A percentile compares a stretch with the other conserved stretches of the same genome.
Evolutionary conservation across 108 stramenopile species (phyloP).

Genomic region (Discostella stelligeroides): DNA sequence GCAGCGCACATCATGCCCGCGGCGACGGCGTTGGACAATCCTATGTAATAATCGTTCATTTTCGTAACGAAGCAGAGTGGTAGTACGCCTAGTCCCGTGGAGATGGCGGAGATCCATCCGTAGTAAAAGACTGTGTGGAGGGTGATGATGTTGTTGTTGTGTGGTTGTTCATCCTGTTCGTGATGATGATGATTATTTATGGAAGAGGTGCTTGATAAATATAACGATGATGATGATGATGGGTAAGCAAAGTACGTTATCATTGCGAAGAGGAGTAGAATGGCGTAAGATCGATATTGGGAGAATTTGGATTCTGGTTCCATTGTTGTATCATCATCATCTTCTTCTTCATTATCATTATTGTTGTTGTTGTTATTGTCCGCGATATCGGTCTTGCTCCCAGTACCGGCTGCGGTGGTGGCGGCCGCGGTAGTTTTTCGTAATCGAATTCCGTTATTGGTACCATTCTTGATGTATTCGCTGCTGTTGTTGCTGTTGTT

Average conservation of each 20-base stretch:
- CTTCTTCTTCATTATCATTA: background rate
- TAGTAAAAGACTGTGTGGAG: conserved; percentile 93
- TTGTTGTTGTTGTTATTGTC: too few species aligned
- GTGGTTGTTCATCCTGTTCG: too few species aligned
- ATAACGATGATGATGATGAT: too few species aligned
- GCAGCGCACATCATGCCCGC: conserved; percentile 99
- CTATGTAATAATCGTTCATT: conserved; percentile 80
- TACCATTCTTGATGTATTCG: too few species aligned
- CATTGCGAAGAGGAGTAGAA: conserved; percentile 37
- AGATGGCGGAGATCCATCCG: conserved; percentile 96
- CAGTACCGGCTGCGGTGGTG: too few species aligned
- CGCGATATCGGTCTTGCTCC: too few species aligned
- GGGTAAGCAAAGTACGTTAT: conserved; percentile 53
- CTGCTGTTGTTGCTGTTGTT: too few species aligned
- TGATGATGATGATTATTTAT: too few species aligned
- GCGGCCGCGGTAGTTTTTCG: too few species aligned
- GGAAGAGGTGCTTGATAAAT: too few species aligned
- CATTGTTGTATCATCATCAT: background rate
- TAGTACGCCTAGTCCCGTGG: conserved; percentile 93
- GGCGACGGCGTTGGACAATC: conserved; percentile 92
- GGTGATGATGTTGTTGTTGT: conserved; percentile 42
- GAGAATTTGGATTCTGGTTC: conserved; percentile 29
- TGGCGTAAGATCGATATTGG: conserved; percentile 29
- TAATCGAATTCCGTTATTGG: too few species aligned
- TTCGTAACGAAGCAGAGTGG: conserved; percentile 84